phyloP scores from a whole-genome alignment of 306 rosid species.

The Heteromeles arbutifolia region DNA sequence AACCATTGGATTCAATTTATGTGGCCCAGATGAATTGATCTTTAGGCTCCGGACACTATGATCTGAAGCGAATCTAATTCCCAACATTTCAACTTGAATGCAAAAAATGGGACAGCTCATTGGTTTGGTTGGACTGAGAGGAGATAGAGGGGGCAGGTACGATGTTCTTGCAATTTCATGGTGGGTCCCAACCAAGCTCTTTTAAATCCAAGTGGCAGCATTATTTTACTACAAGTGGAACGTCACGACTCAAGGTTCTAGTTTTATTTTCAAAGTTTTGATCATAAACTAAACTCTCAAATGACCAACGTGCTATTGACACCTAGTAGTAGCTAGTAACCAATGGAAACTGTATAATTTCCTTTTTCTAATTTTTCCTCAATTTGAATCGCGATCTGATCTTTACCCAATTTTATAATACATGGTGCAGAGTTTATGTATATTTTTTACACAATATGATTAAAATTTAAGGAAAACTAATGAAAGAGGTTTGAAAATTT shows the following conservation, averaged over 20 bases:
- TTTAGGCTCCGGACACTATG: rapidly evolving
- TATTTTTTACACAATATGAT: too few relatives aligned
- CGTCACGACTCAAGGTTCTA: not conserved
- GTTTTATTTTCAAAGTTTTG: too few relatives aligned
- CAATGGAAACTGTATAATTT: not conserved
- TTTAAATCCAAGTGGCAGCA: not conserved
- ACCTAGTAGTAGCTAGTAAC: not conserved
- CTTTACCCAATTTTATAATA: not conserved
- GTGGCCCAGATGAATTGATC: rapidly evolving
- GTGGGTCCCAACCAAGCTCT: not conserved
- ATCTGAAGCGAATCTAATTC: rapidly evolving
- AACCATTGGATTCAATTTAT: rapidly evolving
- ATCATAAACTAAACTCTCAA: not conserved
- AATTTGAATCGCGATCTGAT: not conserved
- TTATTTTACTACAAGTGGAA: not conserved
- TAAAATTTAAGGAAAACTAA: too few relatives aligned
- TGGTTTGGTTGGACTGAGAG: not conserved
- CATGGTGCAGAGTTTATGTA: too few relatives aligned
- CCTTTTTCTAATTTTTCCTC: not conserved
- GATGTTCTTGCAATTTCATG: not conserved
- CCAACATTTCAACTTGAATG: not conserved
- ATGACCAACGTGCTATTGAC: not conserved
- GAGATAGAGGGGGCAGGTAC: not conserved
- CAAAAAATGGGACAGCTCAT: conserved; percentile 8
- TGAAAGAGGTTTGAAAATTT: too few relatives aligned